These are phyloP conservation scores for Penicillium flavigenum DNA, from an alignment of 495 filamentous ascomycete genomes.

Conservation along the genomic window DNA sequence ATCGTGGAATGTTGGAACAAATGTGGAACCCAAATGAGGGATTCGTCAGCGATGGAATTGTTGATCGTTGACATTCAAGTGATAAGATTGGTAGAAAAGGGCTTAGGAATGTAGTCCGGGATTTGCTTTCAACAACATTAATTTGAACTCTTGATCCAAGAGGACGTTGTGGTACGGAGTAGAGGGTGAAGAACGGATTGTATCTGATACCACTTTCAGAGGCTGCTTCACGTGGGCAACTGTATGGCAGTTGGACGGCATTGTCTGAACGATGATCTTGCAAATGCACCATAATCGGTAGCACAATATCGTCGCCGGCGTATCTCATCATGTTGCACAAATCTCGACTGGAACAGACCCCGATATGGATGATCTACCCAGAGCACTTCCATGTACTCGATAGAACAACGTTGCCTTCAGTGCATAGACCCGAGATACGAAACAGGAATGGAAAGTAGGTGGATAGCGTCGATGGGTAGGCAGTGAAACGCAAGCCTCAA, in stretches of 20 bases:
- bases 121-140: not conserved
- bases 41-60: not conserved
- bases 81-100: not conserved
- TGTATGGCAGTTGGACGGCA: not conserved
- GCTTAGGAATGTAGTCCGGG: conserved; percentile 13
- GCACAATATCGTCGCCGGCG: not conserved
- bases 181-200: not conserved
- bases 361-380: not conserved
- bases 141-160: not conserved
- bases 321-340: not conserved
- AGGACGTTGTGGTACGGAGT: not conserved
- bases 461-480: conserved; percentile 5
- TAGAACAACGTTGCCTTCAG: conserved; percentile 1
- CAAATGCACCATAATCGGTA: not conserved
- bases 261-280: not conserved
- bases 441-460: conserved; percentile 18
- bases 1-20: conserved; percentile 19
- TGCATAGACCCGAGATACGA: conserved; percentile 13
- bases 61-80: conserved; percentile 4
- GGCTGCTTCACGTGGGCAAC: not conserved
- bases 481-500: conserved; percentile 2
- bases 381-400: not conserved
- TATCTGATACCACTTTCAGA: not conserved
- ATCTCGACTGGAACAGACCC: conserved; percentile 12
- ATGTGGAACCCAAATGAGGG: not conserved